Evolutionary conservation across 140 eudicot genomes (phyloP).

Genomic region (Erigeron philadelphicus): DNA sequence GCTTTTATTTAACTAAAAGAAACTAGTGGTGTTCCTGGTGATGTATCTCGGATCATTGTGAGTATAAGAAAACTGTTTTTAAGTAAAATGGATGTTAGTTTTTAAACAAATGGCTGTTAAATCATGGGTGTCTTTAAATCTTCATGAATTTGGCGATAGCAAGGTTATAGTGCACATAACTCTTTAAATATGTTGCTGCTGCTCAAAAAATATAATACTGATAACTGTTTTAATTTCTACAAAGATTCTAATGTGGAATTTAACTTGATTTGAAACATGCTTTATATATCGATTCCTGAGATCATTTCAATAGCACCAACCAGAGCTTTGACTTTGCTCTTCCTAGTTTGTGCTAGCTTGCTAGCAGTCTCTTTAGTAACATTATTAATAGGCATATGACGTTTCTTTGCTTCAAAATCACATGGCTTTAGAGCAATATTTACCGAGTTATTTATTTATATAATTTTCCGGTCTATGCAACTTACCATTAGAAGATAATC

Average conservation of each 20-base stretch:
- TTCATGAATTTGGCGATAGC: too few relatives aligned
- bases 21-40: too few relatives aligned
- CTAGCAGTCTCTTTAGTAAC: constrained; percentile 83
- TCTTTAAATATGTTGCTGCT: too few relatives aligned
- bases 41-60: not conserved
- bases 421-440: constrained; percentile 42
- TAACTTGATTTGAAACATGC: not conserved
- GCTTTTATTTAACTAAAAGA: too few relatives aligned
- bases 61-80: not conserved
- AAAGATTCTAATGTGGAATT: too few relatives aligned
- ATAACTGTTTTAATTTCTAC: not conserved
- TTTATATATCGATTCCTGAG: not conserved
- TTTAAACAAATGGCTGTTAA: too few relatives aligned
- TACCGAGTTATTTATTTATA: constrained; percentile 10
- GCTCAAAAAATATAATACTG: too few relatives aligned
- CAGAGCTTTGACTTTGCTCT: constrained; percentile 81
- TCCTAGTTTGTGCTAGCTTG: constrained; percentile 62
- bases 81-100: too few relatives aligned
- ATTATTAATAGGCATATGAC: constrained; percentile 35
- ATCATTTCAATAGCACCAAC: constrained; percentile 43
- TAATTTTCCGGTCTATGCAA: constrained; percentile 11
- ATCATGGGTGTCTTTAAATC: too few relatives aligned
- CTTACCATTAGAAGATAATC: constrained; percentile 21
- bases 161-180: too few relatives aligned
- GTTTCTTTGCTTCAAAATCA: constrained; percentile 37